A percentile compares a stretch with the other conserved stretches of the same genome.
phyloP scores from a whole-genome alignment of 169 alveolate species.

The Eimeria falciformis region DNA sequence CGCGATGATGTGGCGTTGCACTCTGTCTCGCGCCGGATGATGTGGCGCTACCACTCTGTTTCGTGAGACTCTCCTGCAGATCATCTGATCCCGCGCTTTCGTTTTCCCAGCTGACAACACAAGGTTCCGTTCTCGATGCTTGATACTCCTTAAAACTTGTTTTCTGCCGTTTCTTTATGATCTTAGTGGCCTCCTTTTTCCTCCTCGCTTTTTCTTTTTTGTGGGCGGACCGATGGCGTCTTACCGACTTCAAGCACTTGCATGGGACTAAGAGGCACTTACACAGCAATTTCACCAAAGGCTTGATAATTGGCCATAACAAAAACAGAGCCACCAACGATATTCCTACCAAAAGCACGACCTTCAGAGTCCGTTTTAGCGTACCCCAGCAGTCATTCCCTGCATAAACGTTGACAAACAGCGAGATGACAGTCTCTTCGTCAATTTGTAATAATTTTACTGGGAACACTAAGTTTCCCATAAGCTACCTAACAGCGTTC shows the following conservation, averaged over 20 bases:
- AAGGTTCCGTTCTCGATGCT: not conserved
- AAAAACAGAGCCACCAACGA: constrained; percentile 58
- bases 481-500: not conserved
- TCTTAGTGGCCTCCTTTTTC: constrained; percentile 53
- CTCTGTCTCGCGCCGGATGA: not conserved
- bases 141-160: not conserved
- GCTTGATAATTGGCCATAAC: constrained; percentile 58
- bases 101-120: not conserved
- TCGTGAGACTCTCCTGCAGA: not conserved
- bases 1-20: constrained; percentile 19
- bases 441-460: not conserved
- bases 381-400: constrained; percentile 69
- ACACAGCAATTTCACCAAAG: constrained; percentile 34
- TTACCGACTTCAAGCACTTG: constrained; percentile 46
- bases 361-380: constrained; percentile 43
- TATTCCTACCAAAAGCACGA: constrained; percentile 31
- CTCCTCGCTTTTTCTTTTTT: not conserved
- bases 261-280: constrained; percentile 43
- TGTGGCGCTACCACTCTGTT: not conserved
- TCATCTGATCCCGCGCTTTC: constrained; percentile 1
- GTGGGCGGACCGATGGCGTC: constrained; percentile 19
- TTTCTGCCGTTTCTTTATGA: constrained; percentile 21
- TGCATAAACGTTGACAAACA: not conserved
- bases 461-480: not conserved
- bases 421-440: not conserved